Conservation (phyloP, 116 monocot genomes). For the Thalassia testudinum region DNA sequence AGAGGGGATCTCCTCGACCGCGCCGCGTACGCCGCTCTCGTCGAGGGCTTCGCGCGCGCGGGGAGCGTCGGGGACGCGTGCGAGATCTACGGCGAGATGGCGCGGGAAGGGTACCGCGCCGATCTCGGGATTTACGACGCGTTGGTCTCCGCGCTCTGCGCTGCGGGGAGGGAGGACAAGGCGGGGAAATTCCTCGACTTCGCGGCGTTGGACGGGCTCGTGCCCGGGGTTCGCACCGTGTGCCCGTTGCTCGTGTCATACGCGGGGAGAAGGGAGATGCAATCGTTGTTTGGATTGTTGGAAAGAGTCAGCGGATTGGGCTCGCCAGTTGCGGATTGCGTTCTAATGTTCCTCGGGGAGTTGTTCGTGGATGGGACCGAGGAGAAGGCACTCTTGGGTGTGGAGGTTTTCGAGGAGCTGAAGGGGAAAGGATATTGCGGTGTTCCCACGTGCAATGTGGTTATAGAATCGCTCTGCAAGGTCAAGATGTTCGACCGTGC, state of each 20-base stretch:
- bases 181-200: slow-evolving; percentile 45
- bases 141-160: slow-evolving; percentile 55
- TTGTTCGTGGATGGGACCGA: slow-evolving; percentile 8
- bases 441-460: slow-evolving; percentile 55
- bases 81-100: slow-evolving; percentile 70
- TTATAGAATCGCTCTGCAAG: slow-evolving; percentile 52
- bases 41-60: slow-evolving; percentile 42
- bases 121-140: slow-evolving; percentile 61
- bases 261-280: slow-evolving; percentile 32
- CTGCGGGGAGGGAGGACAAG: slow-evolving; percentile 36
- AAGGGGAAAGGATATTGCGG: slow-evolving; percentile 43
- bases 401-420: slow-evolving; percentile 48
- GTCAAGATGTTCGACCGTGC: slow-evolving; percentile 33
- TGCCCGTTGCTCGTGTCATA: slow-evolving; percentile 41
- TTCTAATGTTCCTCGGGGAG: slow-evolving; percentile 35
- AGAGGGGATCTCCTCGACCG: slow-evolving; percentile 51
- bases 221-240: slow-evolving; percentile 33
- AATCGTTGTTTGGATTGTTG: slow-evolving; percentile 28
- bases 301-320: slow-evolving; percentile 20
- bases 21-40: slow-evolving; percentile 40
- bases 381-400: slow-evolving; percentile 27
- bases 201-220: slow-evolving; percentile 40
- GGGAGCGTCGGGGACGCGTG: slow-evolving; percentile 36
- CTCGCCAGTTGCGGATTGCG: slow-evolving; percentile 36
- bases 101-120: slow-evolving; percentile 44